These are phyloP conservation scores for Cladosporium sp. DNA, from an alignment of 2,329 filamentous ascomycete species.

Conservation along the genomic window DNA sequence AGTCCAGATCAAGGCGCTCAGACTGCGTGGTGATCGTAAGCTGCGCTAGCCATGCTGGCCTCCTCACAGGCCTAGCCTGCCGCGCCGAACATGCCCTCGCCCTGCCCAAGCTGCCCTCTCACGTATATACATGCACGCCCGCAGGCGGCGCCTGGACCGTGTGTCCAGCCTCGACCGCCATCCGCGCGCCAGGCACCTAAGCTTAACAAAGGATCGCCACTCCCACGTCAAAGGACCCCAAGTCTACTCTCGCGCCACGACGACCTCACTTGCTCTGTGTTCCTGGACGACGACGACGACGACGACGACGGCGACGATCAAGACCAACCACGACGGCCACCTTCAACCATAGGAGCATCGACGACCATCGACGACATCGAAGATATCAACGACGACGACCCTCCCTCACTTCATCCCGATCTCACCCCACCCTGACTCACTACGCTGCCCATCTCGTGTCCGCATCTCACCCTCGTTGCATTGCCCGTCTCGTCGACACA, in stretches of 20 bases:
- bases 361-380: not conserved
- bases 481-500: conserved; percentile 35
- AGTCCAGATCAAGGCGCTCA: conserved; percentile 32
- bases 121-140: conserved; percentile 29
- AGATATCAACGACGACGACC: not conserved
- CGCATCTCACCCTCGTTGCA: conserved; percentile 15
- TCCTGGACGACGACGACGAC: not conserved
- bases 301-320: not conserved
- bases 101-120: conserved; percentile 7
- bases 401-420: not conserved
- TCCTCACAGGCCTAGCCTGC: conserved; percentile 17
- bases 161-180: conserved; percentile 49
- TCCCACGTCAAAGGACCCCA: conserved; percentile 35
- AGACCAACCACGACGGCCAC: conserved; percentile 1
- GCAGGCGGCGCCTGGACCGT: conserved; percentile 36
- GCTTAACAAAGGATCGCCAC: conserved; percentile 55
- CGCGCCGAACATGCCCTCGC: conserved; percentile 15
- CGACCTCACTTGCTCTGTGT: conserved; percentile 28
- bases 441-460: not conserved
- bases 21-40: conserved; percentile 28
- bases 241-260: conserved; percentile 21
- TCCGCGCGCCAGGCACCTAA: conserved; percentile 48
- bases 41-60: conserved; percentile 27
- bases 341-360: not conserved
- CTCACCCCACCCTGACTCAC: conserved; percentile 9